Percentiles rank a stretch among this genome's conserved stretches.
These are phyloP conservation scores for Mycena metata DNA, from an alignment of 768 basidiomycete genomes.

Conservation along the genomic window DNA sequence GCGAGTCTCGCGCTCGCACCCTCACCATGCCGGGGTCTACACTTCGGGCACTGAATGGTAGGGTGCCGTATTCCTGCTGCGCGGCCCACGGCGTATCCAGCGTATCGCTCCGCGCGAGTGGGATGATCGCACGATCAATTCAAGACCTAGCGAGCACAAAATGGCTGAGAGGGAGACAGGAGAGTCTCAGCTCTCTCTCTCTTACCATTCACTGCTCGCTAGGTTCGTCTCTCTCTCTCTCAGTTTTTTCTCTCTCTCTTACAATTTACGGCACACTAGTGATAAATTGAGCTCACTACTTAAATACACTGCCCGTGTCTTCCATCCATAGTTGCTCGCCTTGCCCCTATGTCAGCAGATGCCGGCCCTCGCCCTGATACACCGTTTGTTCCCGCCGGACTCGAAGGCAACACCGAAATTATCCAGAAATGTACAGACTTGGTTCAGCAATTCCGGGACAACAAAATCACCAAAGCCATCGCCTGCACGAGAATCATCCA, in stretches of 20 bases:
- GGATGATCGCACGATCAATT: background rate
- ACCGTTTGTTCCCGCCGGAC: too few species aligned
- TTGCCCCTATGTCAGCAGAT: too few species aligned
- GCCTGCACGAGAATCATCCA: slow-evolving; percentile 3
- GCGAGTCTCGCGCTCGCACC: background rate
- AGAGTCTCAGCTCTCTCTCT: too few species aligned
- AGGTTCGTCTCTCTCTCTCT: background rate
- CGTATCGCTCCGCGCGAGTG: slow-evolving; percentile 10
- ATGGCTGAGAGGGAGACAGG: too few species aligned
- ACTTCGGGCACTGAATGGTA: background rate
- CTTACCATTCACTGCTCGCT: slow-evolving; percentile 6
- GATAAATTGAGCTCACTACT: too few species aligned
- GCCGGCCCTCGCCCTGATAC: too few species aligned
- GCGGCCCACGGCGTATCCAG: background rate
- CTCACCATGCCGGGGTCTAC: slow-evolving; percentile 2
- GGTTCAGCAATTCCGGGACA: background rate
- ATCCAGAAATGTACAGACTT: too few species aligned
- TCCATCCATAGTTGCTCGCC: too few species aligned
- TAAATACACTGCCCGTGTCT: too few species aligned
- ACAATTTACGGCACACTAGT: background rate
- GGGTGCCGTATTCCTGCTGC: slow-evolving; percentile 2
- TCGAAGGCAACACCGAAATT: too few species aligned
- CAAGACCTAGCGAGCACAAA: too few species aligned
- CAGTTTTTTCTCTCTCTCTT: background rate
- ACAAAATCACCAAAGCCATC: background rate